phyloP scores from a whole-genome alignment of 1,139 yeast genomes.

The Zygosaccharomyces pseudobailii region DNA sequence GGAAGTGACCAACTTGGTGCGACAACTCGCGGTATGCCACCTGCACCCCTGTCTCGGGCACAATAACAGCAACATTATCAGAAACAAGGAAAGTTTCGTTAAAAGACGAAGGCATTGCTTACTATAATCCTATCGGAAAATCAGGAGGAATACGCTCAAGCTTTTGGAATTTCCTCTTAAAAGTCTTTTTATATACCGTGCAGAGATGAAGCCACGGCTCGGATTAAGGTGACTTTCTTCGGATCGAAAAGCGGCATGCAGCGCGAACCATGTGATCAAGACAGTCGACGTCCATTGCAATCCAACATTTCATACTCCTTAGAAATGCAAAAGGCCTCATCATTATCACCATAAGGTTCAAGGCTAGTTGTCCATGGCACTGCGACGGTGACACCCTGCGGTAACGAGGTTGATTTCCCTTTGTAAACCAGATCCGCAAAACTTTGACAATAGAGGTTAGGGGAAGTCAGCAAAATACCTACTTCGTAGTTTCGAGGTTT shows the following conservation, averaged over 20 bases:
- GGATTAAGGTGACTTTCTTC: neutral
- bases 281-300: constrained; percentile 3
- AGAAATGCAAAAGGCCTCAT: constrained; percentile 48
- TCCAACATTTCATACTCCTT: constrained; percentile 14
- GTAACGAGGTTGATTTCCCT: neutral
- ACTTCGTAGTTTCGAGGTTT: constrained; percentile 45
- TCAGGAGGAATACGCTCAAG: neutral
- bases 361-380: constrained; percentile 56
- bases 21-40: constrained; percentile 39
- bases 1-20: constrained; percentile 41
- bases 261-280: neutral
- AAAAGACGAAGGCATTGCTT: constrained; percentile 25
- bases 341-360: constrained; percentile 36
- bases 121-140: neutral
- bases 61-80: constrained; percentile 37
- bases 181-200: neutral
- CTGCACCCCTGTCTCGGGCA: constrained; percentile 37
- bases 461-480: constrained; percentile 45
- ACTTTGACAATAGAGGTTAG: constrained; percentile 36
- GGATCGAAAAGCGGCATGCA: neutral
- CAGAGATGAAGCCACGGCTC: neutral
- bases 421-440: constrained; percentile 33
- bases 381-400: constrained; percentile 36
- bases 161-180: no score
- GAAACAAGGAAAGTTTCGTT: constrained; percentile 34